Evolutionary conservation across 371 early-diverging fungal genomes (phyloP), one percentile per base, ranked within the genome.

Genomic region (Rhizopus sp.): DNA sequence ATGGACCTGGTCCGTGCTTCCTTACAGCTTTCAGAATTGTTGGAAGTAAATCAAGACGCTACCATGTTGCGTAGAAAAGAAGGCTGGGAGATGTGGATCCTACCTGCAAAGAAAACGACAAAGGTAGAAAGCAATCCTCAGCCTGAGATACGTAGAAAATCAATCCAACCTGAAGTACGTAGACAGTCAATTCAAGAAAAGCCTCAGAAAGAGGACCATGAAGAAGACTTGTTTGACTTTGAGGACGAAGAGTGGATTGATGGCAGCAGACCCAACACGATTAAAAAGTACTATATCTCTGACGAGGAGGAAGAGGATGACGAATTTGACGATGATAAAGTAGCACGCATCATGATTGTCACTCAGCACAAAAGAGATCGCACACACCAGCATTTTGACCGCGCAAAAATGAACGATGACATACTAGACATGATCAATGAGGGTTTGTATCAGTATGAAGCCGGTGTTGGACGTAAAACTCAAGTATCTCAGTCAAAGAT

Each of bases 391-490:
- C 81, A 87, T 16, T 90, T 83, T 66, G 92, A 93, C 60, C 89
- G 96, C 60, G 82, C 88, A 61, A 81, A 88, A 13, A 85, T 88
- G 81, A 88, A 91, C 54, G 91, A 89, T 40, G 97, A 96, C 9
- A 81, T 95, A 42, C 78, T 85, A 23, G 93, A 95, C 33, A 93
- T 94, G 75, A 97, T 97, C 73, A 97, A 91, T 69, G 96, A 97
- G 70, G 97, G 95, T 3, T 77, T 97, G 37, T 90, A 91, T 66
- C 84, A 90, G 59, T 97, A 96, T 60, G 95, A 97, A 59, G 67
- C 73, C 32, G 91, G 91, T 29, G 70, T 93, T 46, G 83, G 82
- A 16, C 15, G 39, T 13, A 44, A 40, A 15, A 46, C 59, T 7
- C 52, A 55, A 17, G 69, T 73, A 5, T 73, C 72, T 68, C 55